Percentiles rank a stretch among this genome's conserved stretches.
These are phyloP conservation scores for Chlorella sp. DNA, from an alignment of 139 green algal species.

Conservation along the genomic window DNA sequence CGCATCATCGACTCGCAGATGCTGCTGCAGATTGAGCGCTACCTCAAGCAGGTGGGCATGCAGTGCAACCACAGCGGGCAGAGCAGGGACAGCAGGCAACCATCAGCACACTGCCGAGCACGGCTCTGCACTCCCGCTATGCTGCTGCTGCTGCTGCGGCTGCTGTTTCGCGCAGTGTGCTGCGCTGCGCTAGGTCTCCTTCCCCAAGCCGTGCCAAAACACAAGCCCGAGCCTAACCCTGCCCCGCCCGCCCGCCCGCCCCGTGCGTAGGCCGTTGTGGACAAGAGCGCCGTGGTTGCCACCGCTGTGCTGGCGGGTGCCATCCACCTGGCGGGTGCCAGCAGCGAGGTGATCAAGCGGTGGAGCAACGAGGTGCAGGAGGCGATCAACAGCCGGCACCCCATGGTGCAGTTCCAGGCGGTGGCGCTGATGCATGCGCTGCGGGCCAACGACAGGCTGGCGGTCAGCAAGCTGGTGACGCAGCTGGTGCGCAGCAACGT, in stretches of 20 bases:
- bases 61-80: neutral
- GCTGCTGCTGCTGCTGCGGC: too few relatives aligned
- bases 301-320: slow-evolving; percentile 84
- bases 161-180: neutral
- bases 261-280: slow-evolving; percentile 83
- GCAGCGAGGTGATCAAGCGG: slow-evolving; percentile 95
- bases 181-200: too few relatives aligned
- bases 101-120: neutral
- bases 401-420: slow-evolving; percentile 83
- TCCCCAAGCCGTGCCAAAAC: neutral
- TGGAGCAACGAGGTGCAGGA: slow-evolving; percentile 98
- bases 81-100: too few relatives aligned
- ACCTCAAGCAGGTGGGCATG: slow-evolving; percentile 89
- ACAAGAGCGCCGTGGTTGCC: slow-evolving; percentile 86
- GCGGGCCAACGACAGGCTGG: slow-evolving; percentile 90
- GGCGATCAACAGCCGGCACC: slow-evolving; percentile 86
- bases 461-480: slow-evolving; percentile 97
- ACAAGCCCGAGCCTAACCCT: too few relatives aligned
- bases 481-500: slow-evolving; percentile 83
- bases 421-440: slow-evolving; percentile 95
- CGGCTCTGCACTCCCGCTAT: too few relatives aligned
- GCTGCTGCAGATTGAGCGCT: slow-evolving; percentile 91
- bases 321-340: slow-evolving; percentile 83
- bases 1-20: slow-evolving; percentile 93
- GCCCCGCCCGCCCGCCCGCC: too few relatives aligned